Conservation (phyloP, 1,139 yeast genomes). For the Candida sp. region DNA sequence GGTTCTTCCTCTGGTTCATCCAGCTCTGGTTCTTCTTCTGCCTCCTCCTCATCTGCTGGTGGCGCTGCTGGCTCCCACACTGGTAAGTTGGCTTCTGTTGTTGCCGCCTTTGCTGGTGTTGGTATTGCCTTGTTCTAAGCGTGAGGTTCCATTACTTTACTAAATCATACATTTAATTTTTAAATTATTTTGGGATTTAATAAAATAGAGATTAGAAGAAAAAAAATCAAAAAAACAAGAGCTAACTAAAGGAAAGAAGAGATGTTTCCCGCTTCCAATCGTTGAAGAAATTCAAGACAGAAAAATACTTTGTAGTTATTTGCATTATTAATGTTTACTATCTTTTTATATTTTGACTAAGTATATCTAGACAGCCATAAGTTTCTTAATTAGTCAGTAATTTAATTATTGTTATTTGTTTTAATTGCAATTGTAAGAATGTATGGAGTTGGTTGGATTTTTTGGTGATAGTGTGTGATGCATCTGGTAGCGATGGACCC, state of each 20-base stretch:
- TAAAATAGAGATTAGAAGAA: neutral
- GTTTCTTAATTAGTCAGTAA: no score
- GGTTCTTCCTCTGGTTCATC: constrained; percentile 30
- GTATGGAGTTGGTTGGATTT: neutral
- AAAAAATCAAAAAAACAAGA: neutral
- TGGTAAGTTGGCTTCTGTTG: constrained; percentile 52
- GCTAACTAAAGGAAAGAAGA: neutral
- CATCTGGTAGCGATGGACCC: neutral
- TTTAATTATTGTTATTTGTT: neutral
- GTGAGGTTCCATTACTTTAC: no score
- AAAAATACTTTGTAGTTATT: neutral
- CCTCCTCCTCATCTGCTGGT: constrained; percentile 28
- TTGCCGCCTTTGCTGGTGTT: constrained; percentile 66
- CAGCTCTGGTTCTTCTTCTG: constrained; percentile 20
- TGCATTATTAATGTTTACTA: constrained; percentile 3
- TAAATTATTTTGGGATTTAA: neutral
- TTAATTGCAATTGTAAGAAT: neutral
- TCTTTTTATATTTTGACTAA: neutral
- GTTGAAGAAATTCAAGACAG: neutral
- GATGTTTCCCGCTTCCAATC: neutral
- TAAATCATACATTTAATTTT: neutral
- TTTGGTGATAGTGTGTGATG: neutral
- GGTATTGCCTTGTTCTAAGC: constrained; percentile 68
- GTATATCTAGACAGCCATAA: neutral
- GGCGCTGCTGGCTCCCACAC: constrained; percentile 28